Evolutionary conservation across 140 eudicot genomes (phyloP).

Genomic region (Stevia rebaudiana): DNA sequence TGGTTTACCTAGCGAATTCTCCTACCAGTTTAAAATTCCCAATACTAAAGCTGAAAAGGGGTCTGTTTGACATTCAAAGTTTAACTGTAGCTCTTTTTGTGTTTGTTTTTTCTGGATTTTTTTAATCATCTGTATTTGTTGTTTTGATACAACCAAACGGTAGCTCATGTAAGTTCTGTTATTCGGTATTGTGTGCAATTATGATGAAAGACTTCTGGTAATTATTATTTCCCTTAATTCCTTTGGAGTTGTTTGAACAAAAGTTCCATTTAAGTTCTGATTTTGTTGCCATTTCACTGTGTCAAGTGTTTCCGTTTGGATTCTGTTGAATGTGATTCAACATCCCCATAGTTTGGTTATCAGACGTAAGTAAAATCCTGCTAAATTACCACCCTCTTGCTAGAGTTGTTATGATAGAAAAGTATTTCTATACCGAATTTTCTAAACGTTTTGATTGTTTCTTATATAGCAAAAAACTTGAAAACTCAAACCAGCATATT

Average conservation of each 20-base stretch:
- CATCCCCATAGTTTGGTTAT: neutral
- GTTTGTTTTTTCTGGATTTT: neutral
- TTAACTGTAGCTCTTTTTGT: slow-evolving; percentile 3
- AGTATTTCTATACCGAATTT: neutral
- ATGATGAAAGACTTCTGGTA: neutral
- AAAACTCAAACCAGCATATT: neutral
- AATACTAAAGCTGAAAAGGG: slow-evolving; percentile 15
- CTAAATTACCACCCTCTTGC: neutral
- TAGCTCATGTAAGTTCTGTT: neutral
- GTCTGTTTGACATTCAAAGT: neutral
- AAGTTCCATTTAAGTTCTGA: neutral
- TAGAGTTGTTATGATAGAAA: slow-evolving; percentile 1
- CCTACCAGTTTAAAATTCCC: slow-evolving; percentile 7
- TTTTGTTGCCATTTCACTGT: slow-evolving; percentile 1
- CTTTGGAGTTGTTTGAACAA: neutral
- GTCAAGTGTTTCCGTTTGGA: neutral
- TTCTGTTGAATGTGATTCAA: neutral
- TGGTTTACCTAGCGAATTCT: neutral
- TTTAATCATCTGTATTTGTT: neutral
- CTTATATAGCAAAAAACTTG: neutral
- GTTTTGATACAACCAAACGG: neutral
- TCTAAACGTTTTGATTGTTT: neutral
- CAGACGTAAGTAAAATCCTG: neutral
- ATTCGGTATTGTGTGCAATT: neutral
- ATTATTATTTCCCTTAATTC: neutral